These are phyloP conservation scores for Phytopythium mirpurense DNA, from an alignment of 352 stramenopile species.

Conservation along the genomic window DNA sequence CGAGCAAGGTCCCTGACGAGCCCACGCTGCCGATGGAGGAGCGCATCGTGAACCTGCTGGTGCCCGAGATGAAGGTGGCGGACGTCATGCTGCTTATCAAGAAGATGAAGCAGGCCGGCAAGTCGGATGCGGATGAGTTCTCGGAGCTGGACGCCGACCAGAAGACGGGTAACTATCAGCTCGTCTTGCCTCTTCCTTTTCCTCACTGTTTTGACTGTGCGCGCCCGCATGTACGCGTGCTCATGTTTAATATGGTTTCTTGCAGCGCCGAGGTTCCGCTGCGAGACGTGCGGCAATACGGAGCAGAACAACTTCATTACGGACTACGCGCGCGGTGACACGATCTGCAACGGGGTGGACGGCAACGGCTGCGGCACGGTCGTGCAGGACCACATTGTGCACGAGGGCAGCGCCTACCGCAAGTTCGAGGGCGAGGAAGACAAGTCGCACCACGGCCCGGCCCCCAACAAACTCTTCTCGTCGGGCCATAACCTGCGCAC, in stretches of 20 bases:
- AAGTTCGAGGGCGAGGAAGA: slow-evolving; percentile 98
- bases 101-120: slow-evolving; percentile 87
- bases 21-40: slow-evolving; percentile 80
- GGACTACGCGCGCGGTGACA: slow-evolving; percentile 84
- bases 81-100: slow-evolving; percentile 87
- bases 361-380: slow-evolving; percentile 91
- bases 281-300: slow-evolving; percentile 84
- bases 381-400: slow-evolving; percentile 93
- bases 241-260: too few relatives aligned
- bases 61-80: slow-evolving; percentile 81
- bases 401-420: slow-evolving; percentile 93
- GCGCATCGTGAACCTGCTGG: slow-evolving; percentile 81
- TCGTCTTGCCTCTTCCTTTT: too few relatives aligned
- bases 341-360: slow-evolving; percentile 83
- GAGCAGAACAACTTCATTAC: slow-evolving; percentile 90
- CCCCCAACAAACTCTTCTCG: slow-evolving; percentile 93
- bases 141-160: slow-evolving; percentile 81
- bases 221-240: too few relatives aligned
- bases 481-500: slow-evolving; percentile 95
- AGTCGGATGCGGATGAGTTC: slow-evolving; percentile 87
- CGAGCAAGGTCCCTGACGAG: slow-evolving; percentile 31
- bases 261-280: slow-evolving; percentile 72
- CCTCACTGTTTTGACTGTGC: too few relatives aligned
- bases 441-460: slow-evolving; percentile 94
- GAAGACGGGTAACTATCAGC: slow-evolving; percentile 86